Percentiles rank a stretch among this genome's conserved stretches.
phyloP scores from a whole-genome alignment of 2,329 filamentous ascomycete genomes.

The Diaporthe vexans region DNA sequence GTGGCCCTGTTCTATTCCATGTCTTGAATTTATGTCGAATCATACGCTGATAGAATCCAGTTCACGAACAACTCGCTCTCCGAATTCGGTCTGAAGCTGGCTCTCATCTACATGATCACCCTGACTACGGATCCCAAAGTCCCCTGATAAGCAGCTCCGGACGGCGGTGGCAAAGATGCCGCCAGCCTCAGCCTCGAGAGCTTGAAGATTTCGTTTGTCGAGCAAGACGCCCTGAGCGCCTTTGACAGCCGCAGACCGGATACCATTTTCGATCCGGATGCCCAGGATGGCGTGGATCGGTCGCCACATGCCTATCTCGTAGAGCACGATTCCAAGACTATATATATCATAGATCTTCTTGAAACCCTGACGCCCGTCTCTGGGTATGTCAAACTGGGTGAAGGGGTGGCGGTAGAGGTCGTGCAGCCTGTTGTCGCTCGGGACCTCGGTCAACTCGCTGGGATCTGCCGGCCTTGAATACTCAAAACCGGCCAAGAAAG shows the following conservation, averaged over 20 bases:
- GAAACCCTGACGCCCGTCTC: slow-evolving; percentile 51
- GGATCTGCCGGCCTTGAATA: slow-evolving; percentile 57
- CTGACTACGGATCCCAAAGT: slow-evolving; percentile 23
- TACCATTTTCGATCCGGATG: not conserved
- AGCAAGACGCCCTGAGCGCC: slow-evolving; percentile 15
- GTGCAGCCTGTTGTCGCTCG: slow-evolving; percentile 51
- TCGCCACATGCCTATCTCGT: slow-evolving; percentile 66
- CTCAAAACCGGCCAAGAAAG: slow-evolving; percentile 63
- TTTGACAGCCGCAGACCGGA: not conserved
- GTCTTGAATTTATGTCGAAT: not conserved
- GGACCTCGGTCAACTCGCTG: slow-evolving; percentile 57
- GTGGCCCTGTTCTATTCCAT: too few relatives aligned
- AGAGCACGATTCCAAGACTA: slow-evolving; percentile 61
- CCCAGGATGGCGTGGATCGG: slow-evolving; percentile 57
- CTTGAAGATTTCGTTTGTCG: slow-evolving; percentile 15
- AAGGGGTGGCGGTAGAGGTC: slow-evolving; percentile 61
- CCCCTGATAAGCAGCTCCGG: slow-evolving; percentile 34
- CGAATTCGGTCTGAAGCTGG: slow-evolving; percentile 33
- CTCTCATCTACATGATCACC: slow-evolving; percentile 12
- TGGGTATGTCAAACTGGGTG: slow-evolving; percentile 43
- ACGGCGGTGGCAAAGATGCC: slow-evolving; percentile 30
- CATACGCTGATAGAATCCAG: slow-evolving; percentile 12
- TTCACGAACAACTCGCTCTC: slow-evolving; percentile 35
- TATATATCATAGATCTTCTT: slow-evolving; percentile 60
- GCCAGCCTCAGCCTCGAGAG: slow-evolving; percentile 35